Percentiles rank a stretch among this genome's conserved stretches.
Evolutionary conservation across 352 stramenopile species (phyloP).

Genomic region (Pythium vanterpoolii): DNA sequence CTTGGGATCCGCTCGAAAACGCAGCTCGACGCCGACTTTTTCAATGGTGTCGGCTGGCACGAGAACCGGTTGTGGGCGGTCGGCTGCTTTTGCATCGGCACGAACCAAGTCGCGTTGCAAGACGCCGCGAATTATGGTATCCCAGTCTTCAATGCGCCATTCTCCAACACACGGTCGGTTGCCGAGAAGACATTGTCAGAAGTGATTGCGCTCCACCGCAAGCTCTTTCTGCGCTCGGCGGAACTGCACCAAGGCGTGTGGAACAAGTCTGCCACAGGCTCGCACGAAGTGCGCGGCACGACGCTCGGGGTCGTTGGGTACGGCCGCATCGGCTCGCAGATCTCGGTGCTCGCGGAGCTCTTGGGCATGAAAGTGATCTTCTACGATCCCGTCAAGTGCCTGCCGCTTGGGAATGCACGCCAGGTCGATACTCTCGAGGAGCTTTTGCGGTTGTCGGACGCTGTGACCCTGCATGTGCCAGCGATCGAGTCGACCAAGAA

Average conservation of each 20-base stretch:
- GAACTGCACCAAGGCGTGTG: conserved; percentile 74
- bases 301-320: conserved; percentile 81
- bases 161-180: conserved; percentile 85
- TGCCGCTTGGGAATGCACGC: conserved; percentile 68
- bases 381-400: conserved; percentile 90
- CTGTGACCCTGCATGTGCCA: conserved; percentile 95
- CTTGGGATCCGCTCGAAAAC: conserved; percentile 83
- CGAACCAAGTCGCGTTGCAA: conserved; percentile 72
- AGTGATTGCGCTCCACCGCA: conserved; percentile 78
- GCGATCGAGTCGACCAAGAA: conserved; percentile 91
- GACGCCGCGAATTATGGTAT: conserved; percentile 58
- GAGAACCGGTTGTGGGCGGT: conserved; percentile 75
- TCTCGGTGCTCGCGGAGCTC: conserved; percentile 77
- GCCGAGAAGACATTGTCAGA: conserved; percentile 83
- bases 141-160: conserved; percentile 82
- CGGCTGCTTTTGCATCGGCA: conserved; percentile 84
- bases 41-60: conserved; percentile 74
- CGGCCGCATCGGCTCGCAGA: conserved; percentile 78
- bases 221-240: conserved; percentile 76
- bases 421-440: conserved; percentile 86
- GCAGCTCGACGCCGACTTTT: conserved; percentile 74
- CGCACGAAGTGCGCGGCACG: conserved; percentile 79
- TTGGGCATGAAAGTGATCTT: conserved; percentile 95
- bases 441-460: conserved; percentile 85
- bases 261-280: conserved; percentile 75